Evolutionary conservation across 2,329 filamentous ascomycete species (phyloP), one percentile per base, ranked within the genome.

Genomic region (Colletotrichum sp.): DNA sequence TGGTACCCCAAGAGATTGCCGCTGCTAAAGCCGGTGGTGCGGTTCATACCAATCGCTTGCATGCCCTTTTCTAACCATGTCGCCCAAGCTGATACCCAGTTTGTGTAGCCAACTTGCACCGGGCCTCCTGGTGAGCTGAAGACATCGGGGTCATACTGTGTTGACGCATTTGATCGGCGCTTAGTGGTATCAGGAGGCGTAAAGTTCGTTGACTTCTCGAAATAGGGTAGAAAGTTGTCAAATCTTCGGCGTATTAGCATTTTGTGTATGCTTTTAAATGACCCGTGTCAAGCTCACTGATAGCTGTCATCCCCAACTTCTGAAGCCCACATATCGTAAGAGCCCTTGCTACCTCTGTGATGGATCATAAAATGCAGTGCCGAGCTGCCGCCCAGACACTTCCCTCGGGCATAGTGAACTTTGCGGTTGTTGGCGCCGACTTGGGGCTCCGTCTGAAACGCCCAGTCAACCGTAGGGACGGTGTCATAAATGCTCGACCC

Each of bases 1-100:
- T 82, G 15, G 82, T 85, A n/a, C 76, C 87, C 88, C 34, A 85
- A 74, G 12, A 90, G 79, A 3, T 78, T 78, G 36, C 88, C 88
- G 55, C 81, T 82, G 74, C 86, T 85, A 77, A 88, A 87, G 24
- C 84, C 87, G 26, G 3, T 80, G 67, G 4, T 32, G 6, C 30
- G 77, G n/a, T 24, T 80, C 75, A 90, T 80, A 3, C 87, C 87
- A 13, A 88, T 83, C 2, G 82, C 82, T 18, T 85, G 77, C 75
- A 89, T 82, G 2, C 82, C 86, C 28, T 52, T 52, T 13, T 74
- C 77, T 43, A 78, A 72, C 74, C 78, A 82, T 0, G 78, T 79
- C 48, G 71, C 69, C n/a, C 77, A 80, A 3, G 80, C 60, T 12
- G 79, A 55, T 28, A 67, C 79, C 24, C 78, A 82, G 78, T 80